Percentiles rank a stretch among this genome's conserved stretches.
These are phyloP conservation scores for Phytopythium helicoides DNA, from an alignment of 352 stramenopile species.

Conservation along the genomic window DNA sequence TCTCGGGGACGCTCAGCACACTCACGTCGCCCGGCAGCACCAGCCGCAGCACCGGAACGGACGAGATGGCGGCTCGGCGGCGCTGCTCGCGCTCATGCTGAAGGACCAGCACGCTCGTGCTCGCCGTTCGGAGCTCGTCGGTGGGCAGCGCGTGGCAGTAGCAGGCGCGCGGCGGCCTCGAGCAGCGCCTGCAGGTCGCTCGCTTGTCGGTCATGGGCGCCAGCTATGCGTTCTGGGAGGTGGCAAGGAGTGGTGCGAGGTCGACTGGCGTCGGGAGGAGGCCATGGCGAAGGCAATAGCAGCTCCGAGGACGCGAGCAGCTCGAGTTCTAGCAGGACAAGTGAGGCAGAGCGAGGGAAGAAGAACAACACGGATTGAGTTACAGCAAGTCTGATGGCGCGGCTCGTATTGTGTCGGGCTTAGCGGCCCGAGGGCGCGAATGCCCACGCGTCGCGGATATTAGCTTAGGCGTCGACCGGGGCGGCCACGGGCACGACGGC, in stretches of 20 bases:
- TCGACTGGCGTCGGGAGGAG: too few relatives aligned
- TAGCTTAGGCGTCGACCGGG: slow-evolving; percentile 36
- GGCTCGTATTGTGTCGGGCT: slow-evolving; percentile 1
- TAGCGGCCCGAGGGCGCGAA: too few relatives aligned
- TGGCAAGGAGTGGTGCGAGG: too few relatives aligned
- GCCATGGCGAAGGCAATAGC: too few relatives aligned
- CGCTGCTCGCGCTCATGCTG: slow-evolving; percentile 60
- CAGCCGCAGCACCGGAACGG: slow-evolving; percentile 57
- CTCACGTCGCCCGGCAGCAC: slow-evolving; percentile 27
- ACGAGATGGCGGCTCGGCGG: slow-evolving; percentile 58
- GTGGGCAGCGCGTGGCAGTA: slow-evolving; percentile 50
- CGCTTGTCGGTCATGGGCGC: slow-evolving; percentile 13
- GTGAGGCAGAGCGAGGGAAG: too few relatives aligned
- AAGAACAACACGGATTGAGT: background rate
- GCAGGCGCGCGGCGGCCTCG: slow-evolving; percentile 45
- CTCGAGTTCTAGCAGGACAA: too few relatives aligned
- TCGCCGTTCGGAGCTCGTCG: slow-evolving; percentile 13
- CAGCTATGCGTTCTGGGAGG: background rate
- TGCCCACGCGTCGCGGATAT: slow-evolving; percentile 5
- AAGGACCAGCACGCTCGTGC: slow-evolving; percentile 57
- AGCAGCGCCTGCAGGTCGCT: slow-evolving; percentile 37
- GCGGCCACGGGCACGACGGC: slow-evolving; percentile 38
- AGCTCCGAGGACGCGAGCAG: too few relatives aligned
- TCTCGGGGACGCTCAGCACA: slow-evolving; percentile 36
- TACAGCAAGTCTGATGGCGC: slow-evolving; percentile 9